Conservation (phyloP, 805 yeast genomes). For the Saccharomyces kudriavzevii region DNA sequence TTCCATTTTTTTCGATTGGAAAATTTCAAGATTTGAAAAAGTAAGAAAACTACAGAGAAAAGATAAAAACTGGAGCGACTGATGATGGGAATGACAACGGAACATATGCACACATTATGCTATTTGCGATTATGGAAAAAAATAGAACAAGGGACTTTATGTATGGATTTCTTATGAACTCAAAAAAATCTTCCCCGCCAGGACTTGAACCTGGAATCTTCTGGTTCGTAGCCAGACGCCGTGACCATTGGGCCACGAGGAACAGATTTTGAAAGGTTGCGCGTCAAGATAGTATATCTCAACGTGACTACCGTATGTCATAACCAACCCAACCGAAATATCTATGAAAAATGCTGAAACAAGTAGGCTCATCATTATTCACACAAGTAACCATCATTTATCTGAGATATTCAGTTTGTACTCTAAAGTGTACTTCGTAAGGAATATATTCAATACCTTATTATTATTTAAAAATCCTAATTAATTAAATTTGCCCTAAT, state of each 20-base stretch:
- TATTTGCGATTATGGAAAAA: no score
- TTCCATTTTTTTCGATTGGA: background rate
- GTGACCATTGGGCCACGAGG: conserved; percentile 73
- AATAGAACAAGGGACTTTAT: background rate
- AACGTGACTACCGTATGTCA: no score
- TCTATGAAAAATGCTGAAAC: no score
- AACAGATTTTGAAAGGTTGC: conserved; percentile 31
- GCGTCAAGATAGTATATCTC: no score
- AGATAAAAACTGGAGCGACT: background rate
- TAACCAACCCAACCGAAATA: no score
- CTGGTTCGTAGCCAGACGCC: conserved; percentile 65
- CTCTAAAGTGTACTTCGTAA: no score
- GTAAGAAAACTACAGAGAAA: background rate
- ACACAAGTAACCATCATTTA: no score
- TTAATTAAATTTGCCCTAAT: no score
- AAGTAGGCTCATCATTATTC: no score
- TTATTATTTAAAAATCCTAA: no score
- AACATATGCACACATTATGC: background rate
- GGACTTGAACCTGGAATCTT: conserved; percentile 50
- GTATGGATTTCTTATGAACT: background rate
- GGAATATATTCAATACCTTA: no score
- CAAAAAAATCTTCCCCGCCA: conserved; percentile 37
- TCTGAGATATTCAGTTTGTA: no score
- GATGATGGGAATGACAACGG: background rate
- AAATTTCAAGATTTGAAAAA: background rate